phyloP scores from a whole-genome alignment of 2,329 filamentous ascomycete genomes.

The Fusarium luffae region DNA sequence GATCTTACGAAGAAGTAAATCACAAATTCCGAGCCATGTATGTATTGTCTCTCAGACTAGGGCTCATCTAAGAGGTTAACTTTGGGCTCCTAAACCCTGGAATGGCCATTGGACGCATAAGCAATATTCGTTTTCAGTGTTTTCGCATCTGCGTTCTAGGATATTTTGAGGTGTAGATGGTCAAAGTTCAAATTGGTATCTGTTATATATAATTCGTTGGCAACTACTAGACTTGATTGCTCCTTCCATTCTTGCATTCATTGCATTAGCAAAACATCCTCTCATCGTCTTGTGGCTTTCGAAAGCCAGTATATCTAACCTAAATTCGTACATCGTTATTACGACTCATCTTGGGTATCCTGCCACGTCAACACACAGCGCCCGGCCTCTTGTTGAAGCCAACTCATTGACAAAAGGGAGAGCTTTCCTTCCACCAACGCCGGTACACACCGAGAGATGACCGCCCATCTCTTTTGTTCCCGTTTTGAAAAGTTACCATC shows the following conservation, averaged over 20 bases:
- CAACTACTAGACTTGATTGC: neutral
- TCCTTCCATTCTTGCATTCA: constrained; percentile 41
- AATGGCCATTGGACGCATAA: constrained; percentile 23
- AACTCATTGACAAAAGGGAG: constrained; percentile 18
- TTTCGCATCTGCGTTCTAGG: neutral
- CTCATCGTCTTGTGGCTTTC: constrained; percentile 2
- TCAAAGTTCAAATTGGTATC: neutral
- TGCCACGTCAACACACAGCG: constrained; percentile 22
- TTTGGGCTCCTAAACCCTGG: neutral
- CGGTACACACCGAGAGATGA: constrained; percentile 31
- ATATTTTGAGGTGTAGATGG: neutral
- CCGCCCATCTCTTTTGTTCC: constrained; percentile 23
- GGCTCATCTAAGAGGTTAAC: neutral
- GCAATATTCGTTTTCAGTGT: constrained; percentile 9
- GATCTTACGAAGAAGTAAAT: neutral
- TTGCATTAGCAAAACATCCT: constrained; percentile 22
- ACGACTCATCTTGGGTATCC: constrained; percentile 37
- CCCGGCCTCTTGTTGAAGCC: constrained; percentile 14
- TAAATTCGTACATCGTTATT: constrained; percentile 30
- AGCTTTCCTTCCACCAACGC: constrained; percentile 36
- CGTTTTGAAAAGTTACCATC: constrained; percentile 23
- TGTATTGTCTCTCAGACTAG: neutral
- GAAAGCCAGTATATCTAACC: constrained; percentile 25
- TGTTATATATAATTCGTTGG: constrained; percentile 3
- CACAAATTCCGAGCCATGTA: neutral